phyloP scores from a whole-genome alignment of 441 rosid genomes.

The Aleurites moluccanus region DNA sequence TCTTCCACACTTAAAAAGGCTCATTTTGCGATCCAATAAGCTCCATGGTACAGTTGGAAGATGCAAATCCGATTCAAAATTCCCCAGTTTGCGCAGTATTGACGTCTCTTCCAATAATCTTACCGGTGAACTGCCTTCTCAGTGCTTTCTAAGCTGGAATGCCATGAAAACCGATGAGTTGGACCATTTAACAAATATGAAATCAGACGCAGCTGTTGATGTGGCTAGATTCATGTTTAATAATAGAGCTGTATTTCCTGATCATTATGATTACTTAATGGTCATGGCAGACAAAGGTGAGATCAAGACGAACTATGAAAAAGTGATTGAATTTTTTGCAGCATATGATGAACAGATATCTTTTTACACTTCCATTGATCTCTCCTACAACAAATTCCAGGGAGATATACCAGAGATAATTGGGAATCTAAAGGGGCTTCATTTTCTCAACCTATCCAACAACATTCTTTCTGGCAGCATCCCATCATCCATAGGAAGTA shows the following conservation, averaged over 20 bases:
- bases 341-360: no score
- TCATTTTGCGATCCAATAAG: neutral
- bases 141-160: neutral
- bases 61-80: neutral
- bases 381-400: constrained; percentile 28
- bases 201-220: neutral
- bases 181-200: neutral
- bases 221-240: neutral
- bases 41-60: neutral
- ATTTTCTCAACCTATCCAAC: constrained; percentile 33
- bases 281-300: constrained; percentile 36
- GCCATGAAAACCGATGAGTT: neutral
- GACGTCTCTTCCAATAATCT: constrained; percentile 6
- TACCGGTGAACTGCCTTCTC: neutral
- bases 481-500: constrained; percentile 23
- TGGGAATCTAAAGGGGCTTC: constrained; percentile 25
- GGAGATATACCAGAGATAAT: constrained; percentile 30
- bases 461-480: constrained; percentile 28
- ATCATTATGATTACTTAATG: constrained; percentile 13
- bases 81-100: constrained; percentile 6
- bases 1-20: neutral
- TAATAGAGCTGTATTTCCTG: no score
- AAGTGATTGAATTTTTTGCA: no score
- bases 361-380: constrained; percentile 15
- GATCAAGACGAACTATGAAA: constrained; percentile 14